These are phyloP conservation scores for Fusarium buxicola DNA, from an alignment of 2,329 filamentous ascomycete species.

Conservation along the genomic window DNA sequence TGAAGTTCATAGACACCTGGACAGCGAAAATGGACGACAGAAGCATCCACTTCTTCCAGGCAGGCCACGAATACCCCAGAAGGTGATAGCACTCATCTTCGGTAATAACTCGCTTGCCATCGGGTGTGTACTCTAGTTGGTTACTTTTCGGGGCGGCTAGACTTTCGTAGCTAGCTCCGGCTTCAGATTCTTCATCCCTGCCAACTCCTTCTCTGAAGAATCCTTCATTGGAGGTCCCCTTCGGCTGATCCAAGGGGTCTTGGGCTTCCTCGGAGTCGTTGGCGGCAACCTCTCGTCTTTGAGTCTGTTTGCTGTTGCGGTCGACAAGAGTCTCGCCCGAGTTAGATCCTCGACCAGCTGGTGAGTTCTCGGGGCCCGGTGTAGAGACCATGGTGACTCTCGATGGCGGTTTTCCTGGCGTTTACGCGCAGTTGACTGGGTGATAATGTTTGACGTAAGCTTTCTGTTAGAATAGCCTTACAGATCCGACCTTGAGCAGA, in stretches of 20 bases:
- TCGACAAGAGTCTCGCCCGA: not conserved
- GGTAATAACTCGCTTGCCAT: slow-evolving; percentile 56
- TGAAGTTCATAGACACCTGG: slow-evolving; percentile 81
- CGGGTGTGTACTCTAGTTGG: not conserved
- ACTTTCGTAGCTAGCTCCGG: not conserved
- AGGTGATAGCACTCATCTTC: slow-evolving; percentile 70
- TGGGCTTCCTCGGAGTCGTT: not conserved
- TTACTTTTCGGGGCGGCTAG: not conserved
- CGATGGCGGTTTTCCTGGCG: too few relatives aligned
- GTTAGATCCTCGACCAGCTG: not conserved
- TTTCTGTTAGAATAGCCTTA: not conserved
- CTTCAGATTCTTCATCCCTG: not conserved
- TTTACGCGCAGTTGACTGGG: too few relatives aligned
- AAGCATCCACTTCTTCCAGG: slow-evolving; percentile 75
- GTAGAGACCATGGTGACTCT: not conserved
- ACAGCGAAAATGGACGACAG: slow-evolving; percentile 76
- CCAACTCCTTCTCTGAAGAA: not conserved
- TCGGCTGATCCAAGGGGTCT: not conserved
- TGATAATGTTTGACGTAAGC: not conserved
- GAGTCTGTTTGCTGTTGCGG: not conserved
- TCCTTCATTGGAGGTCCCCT: not conserved
- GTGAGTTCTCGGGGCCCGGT: not conserved
- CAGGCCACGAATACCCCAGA: slow-evolving; percentile 70
- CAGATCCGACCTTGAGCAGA: not conserved
- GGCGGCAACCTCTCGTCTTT: not conserved